These are phyloP conservation scores for Pseudovirgaria hyperparasitica DNA, from an alignment of 2,329 filamentous ascomycete genomes.

Conservation along the genomic window DNA sequence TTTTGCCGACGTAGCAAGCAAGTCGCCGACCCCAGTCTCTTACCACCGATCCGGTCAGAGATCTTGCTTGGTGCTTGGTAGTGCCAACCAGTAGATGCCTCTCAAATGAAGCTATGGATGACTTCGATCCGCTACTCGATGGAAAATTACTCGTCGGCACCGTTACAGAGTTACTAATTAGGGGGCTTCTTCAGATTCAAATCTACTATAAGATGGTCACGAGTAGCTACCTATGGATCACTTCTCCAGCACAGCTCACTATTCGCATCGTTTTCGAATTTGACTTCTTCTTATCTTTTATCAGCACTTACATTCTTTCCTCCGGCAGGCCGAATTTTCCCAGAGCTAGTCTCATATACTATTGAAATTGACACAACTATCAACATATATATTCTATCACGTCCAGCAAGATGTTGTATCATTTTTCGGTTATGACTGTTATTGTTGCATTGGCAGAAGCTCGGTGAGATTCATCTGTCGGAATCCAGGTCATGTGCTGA, in stretches of 20 bases:
- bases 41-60: too few relatives aligned
- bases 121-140: too few relatives aligned
- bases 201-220: too few relatives aligned
- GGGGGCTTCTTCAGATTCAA: too few relatives aligned
- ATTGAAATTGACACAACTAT: conserved; percentile 9
- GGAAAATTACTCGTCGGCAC: too few relatives aligned
- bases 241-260: background rate
- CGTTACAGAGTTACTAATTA: too few relatives aligned
- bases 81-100: too few relatives aligned
- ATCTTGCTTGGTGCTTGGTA: too few relatives aligned
- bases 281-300: conserved; percentile 9
- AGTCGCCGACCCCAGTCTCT: too few relatives aligned
- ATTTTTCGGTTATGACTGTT: conserved; percentile 16
- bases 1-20: too few relatives aligned
- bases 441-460: conserved; percentile 23
- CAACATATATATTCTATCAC: conserved; percentile 9
- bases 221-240: too few relatives aligned
- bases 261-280: conserved; percentile 1
- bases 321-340: conserved; percentile 16
- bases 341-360: conserved; percentile 22
- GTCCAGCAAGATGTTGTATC: conserved; percentile 18
- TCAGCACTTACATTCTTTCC: conserved; percentile 13
- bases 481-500: background rate
- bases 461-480: conserved; percentile 6
- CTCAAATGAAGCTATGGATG: too few relatives aligned